Conservation (phyloP, 2,329 filamentous ascomycete species). For the Fonsecaea nubica region DNA sequence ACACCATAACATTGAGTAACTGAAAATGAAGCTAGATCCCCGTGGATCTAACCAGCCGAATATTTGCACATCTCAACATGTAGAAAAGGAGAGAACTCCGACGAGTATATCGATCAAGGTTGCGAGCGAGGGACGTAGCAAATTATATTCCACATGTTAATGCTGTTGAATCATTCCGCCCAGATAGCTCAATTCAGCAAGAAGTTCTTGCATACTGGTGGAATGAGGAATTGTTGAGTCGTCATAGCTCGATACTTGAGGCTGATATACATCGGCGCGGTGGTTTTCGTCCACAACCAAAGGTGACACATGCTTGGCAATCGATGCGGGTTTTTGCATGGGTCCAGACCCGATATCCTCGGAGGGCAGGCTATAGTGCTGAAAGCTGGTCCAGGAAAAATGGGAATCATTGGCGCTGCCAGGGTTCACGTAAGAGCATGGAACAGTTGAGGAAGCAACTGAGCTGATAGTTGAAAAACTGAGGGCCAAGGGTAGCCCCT, state of each 20-base stretch:
- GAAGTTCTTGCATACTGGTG: constrained; percentile 55
- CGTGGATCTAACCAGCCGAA: background rate
- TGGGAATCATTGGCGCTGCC: constrained; percentile 25
- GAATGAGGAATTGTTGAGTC: constrained; percentile 40
- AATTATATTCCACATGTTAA: constrained; percentile 42
- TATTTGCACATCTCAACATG: background rate
- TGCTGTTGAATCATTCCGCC: constrained; percentile 51
- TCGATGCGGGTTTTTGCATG: constrained; percentile 31
- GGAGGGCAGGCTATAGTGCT: constrained; percentile 38
- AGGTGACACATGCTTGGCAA: constrained; percentile 8
- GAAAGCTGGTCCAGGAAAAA: constrained; percentile 33
- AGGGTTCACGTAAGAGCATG: constrained; percentile 31
- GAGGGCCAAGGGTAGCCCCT: constrained; percentile 38
- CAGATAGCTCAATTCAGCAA: constrained; percentile 60
- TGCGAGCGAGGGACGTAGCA: background rate
- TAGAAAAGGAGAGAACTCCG: constrained; percentile 8
- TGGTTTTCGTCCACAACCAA: constrained; percentile 32
- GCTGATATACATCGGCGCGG: constrained; percentile 29
- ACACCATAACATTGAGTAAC: background rate
- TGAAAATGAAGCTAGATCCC: background rate
- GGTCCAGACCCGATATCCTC: constrained; percentile 31
- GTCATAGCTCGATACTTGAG: constrained; percentile 14
- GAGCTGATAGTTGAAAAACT: constrained; percentile 50
- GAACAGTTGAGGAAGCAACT: constrained; percentile 37
- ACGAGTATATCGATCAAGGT: background rate